Evolutionary conservation across 148 eudicot genomes (phyloP), one percentile per base, ranked within the genome.

Genomic region (Chenopodium album): DNA sequence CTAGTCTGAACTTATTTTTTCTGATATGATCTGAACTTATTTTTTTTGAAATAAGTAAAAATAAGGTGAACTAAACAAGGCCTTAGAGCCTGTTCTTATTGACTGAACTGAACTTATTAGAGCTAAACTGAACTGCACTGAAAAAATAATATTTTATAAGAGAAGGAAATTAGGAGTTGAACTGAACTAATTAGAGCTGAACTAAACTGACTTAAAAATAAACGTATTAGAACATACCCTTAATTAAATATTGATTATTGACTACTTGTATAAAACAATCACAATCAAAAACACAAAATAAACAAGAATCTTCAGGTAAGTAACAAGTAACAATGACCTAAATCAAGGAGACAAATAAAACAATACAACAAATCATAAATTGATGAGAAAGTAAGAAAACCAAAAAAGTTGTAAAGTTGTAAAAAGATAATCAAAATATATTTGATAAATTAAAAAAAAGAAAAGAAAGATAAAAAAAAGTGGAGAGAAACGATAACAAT

Each of bases 301-400:
- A 77, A 64, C 2, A 8, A 59, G 54, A 9, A 41, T 12, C 32
- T 54, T 54, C 41, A 54, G 2, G 41, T 26, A 28, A 46, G 50
- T 20, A 22, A 71, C 47, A 44, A 47, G 2, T 26, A 73, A 52
- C n/a, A 74, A 74, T 28, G 63, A 52, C 77, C 20, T 52, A 74
- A 74, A 74, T 50, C 62, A 28, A 74, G 77, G 77, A 74, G 63
- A 74, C 76, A 74, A 74, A 26, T 63, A 74, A 20, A n/a, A 74
- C 16, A 74, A 74, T 11, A 74, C 44, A 41, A 41, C 44, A 74
- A 74, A 46, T 37, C 54, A 76, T 8, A 32, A 31, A 3, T 59
- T 52, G 78, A 76, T 41, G 23, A 59, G 19, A 59, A 63, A 65
- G 59, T 63, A 17, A 22, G 62, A 17, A 44, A 34, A 31, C 32